Conservation (phyloP, 306 rosid species). For the Cicer chorassanicum region DNA sequence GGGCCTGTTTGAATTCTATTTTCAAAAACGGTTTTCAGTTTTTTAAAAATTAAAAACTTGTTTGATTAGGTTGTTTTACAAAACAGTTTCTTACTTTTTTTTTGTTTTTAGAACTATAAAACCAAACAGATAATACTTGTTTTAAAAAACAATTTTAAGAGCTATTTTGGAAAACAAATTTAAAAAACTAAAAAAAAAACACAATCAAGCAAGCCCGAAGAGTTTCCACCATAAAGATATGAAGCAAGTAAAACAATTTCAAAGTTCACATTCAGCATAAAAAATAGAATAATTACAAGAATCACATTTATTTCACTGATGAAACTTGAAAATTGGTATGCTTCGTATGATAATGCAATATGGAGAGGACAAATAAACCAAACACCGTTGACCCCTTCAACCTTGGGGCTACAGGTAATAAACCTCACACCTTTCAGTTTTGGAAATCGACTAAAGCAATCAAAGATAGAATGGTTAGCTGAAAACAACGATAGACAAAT, state of each 20-base stretch:
- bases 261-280: conserved; percentile 30
- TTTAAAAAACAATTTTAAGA: neutral
- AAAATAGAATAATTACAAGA: conserved; percentile 25
- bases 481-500: conserved; percentile 1
- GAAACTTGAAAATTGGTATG: conserved; percentile 22
- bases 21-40: neutral
- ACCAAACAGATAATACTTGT: neutral
- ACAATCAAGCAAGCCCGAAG: conserved; percentile 11
- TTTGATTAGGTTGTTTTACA: neutral
- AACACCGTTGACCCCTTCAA: conserved; percentile 2
- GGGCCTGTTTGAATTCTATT: neutral
- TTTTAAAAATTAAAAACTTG: neutral
- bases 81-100: neutral
- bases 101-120: neutral
- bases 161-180: neutral
- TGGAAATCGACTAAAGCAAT: conserved; percentile 1
- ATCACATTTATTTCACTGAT: conserved; percentile 20
- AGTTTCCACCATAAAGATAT: conserved; percentile 18
- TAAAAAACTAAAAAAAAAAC: neutral
- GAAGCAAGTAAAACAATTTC: conserved; percentile 30
- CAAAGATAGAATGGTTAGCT: neutral
- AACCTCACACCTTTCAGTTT: neutral
- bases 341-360: conserved; percentile 18
- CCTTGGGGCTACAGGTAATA: conserved; percentile 5
- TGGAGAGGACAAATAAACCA: neutral